Percentiles rank a stretch among this genome's conserved stretches.
These are phyloP conservation scores for Suhomyces wounanorum DNA, from an alignment of 1,139 yeast genomes.

Conservation along the genomic window DNA sequence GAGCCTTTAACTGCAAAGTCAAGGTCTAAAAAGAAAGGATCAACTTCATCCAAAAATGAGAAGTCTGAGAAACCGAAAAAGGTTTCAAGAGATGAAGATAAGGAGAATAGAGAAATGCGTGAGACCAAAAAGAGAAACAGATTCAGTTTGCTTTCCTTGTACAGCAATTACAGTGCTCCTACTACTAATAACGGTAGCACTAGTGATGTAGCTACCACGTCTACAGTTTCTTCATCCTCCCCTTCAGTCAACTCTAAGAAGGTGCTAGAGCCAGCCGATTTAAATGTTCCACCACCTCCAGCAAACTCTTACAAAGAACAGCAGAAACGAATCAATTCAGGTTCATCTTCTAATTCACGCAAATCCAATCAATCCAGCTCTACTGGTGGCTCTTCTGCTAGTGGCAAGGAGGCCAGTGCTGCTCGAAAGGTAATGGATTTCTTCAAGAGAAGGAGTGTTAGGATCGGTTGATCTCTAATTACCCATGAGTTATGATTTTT, in stretches of 20 bases:
- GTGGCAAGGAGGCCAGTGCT: slow-evolving; percentile 62
- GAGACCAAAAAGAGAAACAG: slow-evolving; percentile 48
- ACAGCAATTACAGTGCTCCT: slow-evolving; percentile 38
- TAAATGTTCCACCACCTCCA: slow-evolving; percentile 21
- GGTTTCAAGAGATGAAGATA: slow-evolving; percentile 19
- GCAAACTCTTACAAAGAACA: slow-evolving; percentile 11
- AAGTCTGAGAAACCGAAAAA: slow-evolving; percentile 10
- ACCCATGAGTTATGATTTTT: slow-evolving; percentile 8
- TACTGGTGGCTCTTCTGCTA: slow-evolving; percentile 23
- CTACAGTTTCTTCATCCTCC: slow-evolving; percentile 13
- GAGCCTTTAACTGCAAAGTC: slow-evolving; percentile 9
- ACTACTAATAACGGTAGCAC: slow-evolving; percentile 9
- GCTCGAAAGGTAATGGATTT: slow-evolving; percentile 80
- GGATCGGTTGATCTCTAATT: slow-evolving; percentile 22
- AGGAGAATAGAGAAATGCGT: slow-evolving; percentile 26
- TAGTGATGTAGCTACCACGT: slow-evolving; percentile 13
- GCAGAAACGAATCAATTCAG: slow-evolving; percentile 18
- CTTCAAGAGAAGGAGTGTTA: slow-evolving; percentile 73
- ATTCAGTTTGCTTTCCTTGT: slow-evolving; percentile 56
- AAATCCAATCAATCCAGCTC: slow-evolving; percentile 17
- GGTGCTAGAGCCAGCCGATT: slow-evolving; percentile 45
- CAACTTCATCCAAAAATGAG: slow-evolving; percentile 1
- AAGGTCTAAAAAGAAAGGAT: slow-evolving; percentile 6
- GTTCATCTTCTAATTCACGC: slow-evolving; percentile 19
- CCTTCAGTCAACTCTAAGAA: slow-evolving; percentile 26